Base-by-base conservation (phyloP, 1,284 basidiomycete genomes). In the Rhodotorula sp. region DNA sequence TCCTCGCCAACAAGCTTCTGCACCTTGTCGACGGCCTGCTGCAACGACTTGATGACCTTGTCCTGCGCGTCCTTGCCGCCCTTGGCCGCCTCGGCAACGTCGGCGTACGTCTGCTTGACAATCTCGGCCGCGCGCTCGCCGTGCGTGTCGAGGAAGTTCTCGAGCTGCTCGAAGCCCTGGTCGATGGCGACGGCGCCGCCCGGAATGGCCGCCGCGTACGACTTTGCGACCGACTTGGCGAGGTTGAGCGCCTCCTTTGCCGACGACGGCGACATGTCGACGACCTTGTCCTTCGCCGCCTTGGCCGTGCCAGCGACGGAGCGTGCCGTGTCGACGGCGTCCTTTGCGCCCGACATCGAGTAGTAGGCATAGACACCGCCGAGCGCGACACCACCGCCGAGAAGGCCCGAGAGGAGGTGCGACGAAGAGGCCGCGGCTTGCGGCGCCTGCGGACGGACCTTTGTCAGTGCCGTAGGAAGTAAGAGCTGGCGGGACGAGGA, bases 121-220 rank as follows among this genome's bases (percentile, higher is more conserved):
- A 85, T 82, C 64, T 80, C 77, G 70, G 82, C 79, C 56, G 84
- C 82, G 68, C 85, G 84, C 19, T 83, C 82, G 17, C 83, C 81
- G 74, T 86, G 84, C 63, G 80, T 80, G 48, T 82, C 80, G 61
- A 80, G 80, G 45, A 85, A 77, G 56, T 81, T 72, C 67, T 85
- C 85, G 60, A 86, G 78, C 46, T 82, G 78, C 73, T 84, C 82
- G 74, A 86, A 85, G 2, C 81, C 80, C 45, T 80, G 77, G 77
- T 86, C 84, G 71, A 86, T 79, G 71, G 82, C 81, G n/a, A 77
- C 66, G 9, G 80, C 77, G 21, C 82, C 83, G 12, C 85, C 85
- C 7, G 85, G 85, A 61, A 76, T 72, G 25, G 72, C 67, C 41
- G 73, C 65, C 13, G 80, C 81, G 77, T 85, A 85, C 14, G 82